phyloP scores from a whole-genome alignment of 306 rosid genomes.

The Castanopsis chinensis region DNA sequence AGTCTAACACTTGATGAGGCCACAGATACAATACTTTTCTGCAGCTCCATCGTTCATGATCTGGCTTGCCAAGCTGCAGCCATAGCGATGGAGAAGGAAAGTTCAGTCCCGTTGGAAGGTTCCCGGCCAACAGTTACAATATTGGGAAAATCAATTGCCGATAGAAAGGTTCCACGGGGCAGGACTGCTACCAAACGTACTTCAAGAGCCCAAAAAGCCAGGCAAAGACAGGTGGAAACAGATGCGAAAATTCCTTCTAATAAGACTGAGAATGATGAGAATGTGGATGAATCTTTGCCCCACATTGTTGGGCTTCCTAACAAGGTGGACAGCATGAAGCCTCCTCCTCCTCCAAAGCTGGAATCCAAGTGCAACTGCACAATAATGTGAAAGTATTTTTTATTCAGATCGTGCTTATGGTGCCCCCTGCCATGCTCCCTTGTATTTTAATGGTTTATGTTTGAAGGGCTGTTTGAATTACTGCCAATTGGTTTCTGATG shows the following conservation, averaged over 20 bases:
- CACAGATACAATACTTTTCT: slow-evolving; percentile 86
- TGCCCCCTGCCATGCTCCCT: slow-evolving; percentile 25
- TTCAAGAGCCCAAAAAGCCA: slow-evolving; percentile 56
- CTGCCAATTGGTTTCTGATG: slow-evolving; percentile 47
- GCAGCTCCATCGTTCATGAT: slow-evolving; percentile 92
- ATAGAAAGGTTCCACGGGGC: slow-evolving; percentile 49
- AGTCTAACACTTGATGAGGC: slow-evolving; percentile 97
- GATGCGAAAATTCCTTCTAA: slow-evolving; percentile 41
- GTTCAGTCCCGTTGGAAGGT: slow-evolving; percentile 48
- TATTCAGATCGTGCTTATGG: slow-evolving; percentile 22
- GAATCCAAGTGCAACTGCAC: slow-evolving; percentile 97
- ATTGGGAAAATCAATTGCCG: slow-evolving; percentile 57
- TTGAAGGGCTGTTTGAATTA: slow-evolving; percentile 46
- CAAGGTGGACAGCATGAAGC: slow-evolving; percentile 72
- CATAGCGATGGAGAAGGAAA: slow-evolving; percentile 74
- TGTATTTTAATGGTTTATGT: slow-evolving; percentile 25
- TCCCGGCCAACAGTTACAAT: slow-evolving; percentile 75
- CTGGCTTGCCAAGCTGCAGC: slow-evolving; percentile 85
- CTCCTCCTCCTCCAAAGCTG: slow-evolving; percentile 64
- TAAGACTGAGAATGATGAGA: slow-evolving; percentile 54
- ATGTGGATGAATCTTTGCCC: slow-evolving; percentile 43
- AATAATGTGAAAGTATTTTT: slow-evolving; percentile 64
- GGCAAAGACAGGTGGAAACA: slow-evolving; percentile 49
- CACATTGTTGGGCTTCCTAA: slow-evolving; percentile 60
- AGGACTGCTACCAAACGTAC: slow-evolving; percentile 46